phyloP scores from a whole-genome alignment of 495 filamentous ascomycete species.

The Umbilicaria muhlenbergii region DNA sequence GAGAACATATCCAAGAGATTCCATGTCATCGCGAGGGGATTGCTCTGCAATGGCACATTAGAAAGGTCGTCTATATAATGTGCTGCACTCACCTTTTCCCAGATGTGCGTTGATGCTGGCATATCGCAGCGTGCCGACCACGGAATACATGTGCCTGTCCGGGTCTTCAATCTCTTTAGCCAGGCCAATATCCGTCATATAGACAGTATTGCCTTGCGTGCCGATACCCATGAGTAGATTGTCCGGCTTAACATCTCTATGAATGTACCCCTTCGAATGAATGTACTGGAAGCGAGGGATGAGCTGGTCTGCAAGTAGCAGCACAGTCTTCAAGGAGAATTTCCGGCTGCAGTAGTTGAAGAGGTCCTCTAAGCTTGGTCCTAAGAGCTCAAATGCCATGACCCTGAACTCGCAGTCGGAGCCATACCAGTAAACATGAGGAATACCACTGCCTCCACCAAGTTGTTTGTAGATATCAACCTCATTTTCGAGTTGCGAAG shows the following conservation, averaged over 20 bases:
- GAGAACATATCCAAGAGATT: conserved; percentile 98
- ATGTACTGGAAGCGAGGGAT: conserved; percentile 1
- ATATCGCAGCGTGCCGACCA: conserved; percentile 97
- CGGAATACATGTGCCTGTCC: not conserved
- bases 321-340: no score
- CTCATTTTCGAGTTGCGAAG: conserved; percentile 11
- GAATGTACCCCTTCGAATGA: conserved; percentile 16
- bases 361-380: conserved; percentile 20
- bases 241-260: conserved; percentile 24
- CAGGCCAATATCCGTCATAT: conserved; percentile 19
- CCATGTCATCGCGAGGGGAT: conserved; percentile 99
- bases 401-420: conserved; percentile 13
- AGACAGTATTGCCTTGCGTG: conserved; percentile 17
- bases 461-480: conserved; percentile 14
- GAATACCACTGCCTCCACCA: conserved; percentile 21
- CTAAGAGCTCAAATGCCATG: conserved; percentile 20
- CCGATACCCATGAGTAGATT: conserved; percentile 22
- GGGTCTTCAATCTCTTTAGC: not conserved
- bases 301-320: conserved; percentile 22
- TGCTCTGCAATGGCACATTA: conserved; percentile 47
- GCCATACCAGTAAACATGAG: conserved; percentile 15
- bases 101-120: conserved; percentile 98
- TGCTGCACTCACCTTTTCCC: conserved; percentile 55
- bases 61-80: not conserved
- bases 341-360: no score